phyloP scores from a whole-genome alignment of 2,329 filamentous ascomycete genomes.

The Rosellinia necatrix region DNA sequence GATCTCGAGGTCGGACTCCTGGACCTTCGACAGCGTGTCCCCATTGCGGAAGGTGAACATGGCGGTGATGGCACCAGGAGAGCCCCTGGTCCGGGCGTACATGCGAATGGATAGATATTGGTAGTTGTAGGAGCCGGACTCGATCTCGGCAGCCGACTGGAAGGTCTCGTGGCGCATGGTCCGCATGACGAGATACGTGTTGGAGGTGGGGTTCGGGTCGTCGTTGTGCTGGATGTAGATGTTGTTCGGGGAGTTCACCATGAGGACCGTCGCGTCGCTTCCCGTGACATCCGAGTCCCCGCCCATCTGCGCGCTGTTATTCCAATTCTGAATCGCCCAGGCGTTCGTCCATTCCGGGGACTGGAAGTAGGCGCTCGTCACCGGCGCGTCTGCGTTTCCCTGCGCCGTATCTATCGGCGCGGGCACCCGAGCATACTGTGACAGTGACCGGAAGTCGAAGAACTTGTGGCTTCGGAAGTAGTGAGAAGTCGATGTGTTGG shows the following conservation, averaged over 20 bases:
- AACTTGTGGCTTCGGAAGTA: slow-evolving; percentile 53
- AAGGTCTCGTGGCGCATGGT: slow-evolving; percentile 50
- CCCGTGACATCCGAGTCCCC: slow-evolving; percentile 32
- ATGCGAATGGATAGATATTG: slow-evolving; percentile 52
- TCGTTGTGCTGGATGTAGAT: slow-evolving; percentile 51
- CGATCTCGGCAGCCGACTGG: slow-evolving; percentile 55
- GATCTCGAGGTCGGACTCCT: slow-evolving; percentile 49
- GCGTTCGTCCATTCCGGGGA: slow-evolving; percentile 36
- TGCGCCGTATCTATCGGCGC: slow-evolving; percentile 36
- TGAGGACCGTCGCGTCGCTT: slow-evolving; percentile 43
- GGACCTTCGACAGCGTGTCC: slow-evolving; percentile 34
- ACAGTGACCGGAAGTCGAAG: slow-evolving; percentile 54
- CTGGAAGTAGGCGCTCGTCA: slow-evolving; percentile 40
- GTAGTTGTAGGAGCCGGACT: slow-evolving; percentile 43
- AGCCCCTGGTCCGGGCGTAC: slow-evolving; percentile 54
- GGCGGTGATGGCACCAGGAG: slow-evolving; percentile 53
- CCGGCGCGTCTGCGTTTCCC: slow-evolving; percentile 34
- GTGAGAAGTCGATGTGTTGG: slow-evolving; percentile 49
- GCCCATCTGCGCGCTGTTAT: slow-evolving; percentile 40
- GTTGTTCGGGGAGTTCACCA: slow-evolving; percentile 48
- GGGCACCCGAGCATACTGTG: slow-evolving; percentile 44
- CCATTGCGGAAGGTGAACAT: slow-evolving; percentile 55
- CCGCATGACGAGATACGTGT: slow-evolving; percentile 54
- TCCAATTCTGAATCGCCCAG: slow-evolving; percentile 45
- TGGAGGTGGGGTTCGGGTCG: slow-evolving; percentile 39